Evolutionary conservation across 1,139 yeast genomes (phyloP).

Genomic region (Lodderomyces margitis): DNA sequence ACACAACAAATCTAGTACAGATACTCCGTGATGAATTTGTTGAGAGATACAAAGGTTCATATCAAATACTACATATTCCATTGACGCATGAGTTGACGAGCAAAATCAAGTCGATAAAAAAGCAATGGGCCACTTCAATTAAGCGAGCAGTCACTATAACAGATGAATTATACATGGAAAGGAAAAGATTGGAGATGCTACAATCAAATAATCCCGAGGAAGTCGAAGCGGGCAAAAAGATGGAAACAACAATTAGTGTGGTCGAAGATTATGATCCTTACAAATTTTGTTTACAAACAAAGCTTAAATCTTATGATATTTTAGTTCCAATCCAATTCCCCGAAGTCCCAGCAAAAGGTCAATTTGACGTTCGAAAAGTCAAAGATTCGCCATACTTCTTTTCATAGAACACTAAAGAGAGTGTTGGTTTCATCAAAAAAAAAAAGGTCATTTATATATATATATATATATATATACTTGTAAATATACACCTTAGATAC

Average conservation of each 20-base stretch:
- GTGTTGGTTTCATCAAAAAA: too few relatives aligned
- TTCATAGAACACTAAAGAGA: slow-evolving; percentile 29
- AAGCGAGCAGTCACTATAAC: slow-evolving; percentile 61
- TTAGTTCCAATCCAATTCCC: slow-evolving; percentile 71
- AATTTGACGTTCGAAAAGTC: slow-evolving; percentile 74
- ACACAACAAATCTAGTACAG: slow-evolving; percentile 67
- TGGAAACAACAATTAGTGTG: slow-evolving; percentile 76
- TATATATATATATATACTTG: background rate
- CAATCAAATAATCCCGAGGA: slow-evolving; percentile 51
- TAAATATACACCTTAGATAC: too few relatives aligned
- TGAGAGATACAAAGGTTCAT: slow-evolving; percentile 69
- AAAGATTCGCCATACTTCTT: slow-evolving; percentile 81
- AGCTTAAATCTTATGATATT: slow-evolving; percentile 22
- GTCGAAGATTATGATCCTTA: slow-evolving; percentile 42
- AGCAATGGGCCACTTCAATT: slow-evolving; percentile 45
- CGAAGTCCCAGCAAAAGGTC: slow-evolving; percentile 75
- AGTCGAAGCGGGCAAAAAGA: slow-evolving; percentile 49
- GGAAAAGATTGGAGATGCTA: slow-evolving; percentile 56
- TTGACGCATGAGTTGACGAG: slow-evolving; percentile 52
- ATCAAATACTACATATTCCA: slow-evolving; percentile 59
- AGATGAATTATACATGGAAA: slow-evolving; percentile 75
- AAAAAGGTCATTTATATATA: background rate
- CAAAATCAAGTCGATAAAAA: slow-evolving; percentile 50
- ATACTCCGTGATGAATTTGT: slow-evolving; percentile 77
- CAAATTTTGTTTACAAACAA: slow-evolving; percentile 15